Conservation (phyloP, 495 filamentous ascomycete species). For the Penicillium bialowiezense region DNA sequence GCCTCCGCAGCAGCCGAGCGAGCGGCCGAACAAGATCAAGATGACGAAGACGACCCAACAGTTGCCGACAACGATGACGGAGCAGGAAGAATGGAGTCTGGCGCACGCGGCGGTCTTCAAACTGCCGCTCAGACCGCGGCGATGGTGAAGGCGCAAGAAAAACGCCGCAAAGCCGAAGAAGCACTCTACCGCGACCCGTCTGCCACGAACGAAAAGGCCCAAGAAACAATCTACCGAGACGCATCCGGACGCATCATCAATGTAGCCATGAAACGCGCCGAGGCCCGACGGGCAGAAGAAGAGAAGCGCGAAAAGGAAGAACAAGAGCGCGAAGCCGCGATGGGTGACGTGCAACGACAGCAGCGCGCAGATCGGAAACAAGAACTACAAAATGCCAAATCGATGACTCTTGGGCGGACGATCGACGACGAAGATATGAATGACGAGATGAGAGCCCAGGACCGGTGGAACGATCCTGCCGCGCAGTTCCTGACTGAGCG, state of each 20-base stretch:
- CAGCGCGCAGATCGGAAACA: constrained; percentile 56
- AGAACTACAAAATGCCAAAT: constrained; percentile 70
- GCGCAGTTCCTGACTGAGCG: constrained; percentile 69
- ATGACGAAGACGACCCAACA: constrained; percentile 45
- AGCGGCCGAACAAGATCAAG: constrained; percentile 35
- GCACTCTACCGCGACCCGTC: constrained; percentile 37
- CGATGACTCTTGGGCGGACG: constrained; percentile 74
- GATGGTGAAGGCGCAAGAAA: constrained; percentile 73
- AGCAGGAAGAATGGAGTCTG: constrained; percentile 67
- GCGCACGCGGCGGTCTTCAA: constrained; percentile 83
- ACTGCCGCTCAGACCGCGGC: constrained; percentile 71
- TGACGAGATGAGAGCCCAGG: constrained; percentile 67
- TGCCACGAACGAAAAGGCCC: constrained; percentile 37
- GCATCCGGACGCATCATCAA: constrained; percentile 90
- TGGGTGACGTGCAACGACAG: constrained; percentile 78
- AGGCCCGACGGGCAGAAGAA: constrained; percentile 69
- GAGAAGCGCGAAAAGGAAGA: constrained; percentile 64
- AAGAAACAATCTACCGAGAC: constrained; percentile 91
- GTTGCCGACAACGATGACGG: constrained; percentile 30
- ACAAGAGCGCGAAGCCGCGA: constrained; percentile 60
- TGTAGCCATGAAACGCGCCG: constrained; percentile 82
- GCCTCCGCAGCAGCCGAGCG: constrained; percentile 67
- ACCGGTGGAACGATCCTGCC: constrained; percentile 93
- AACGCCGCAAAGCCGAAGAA: constrained; percentile 40
- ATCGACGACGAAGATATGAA: constrained; percentile 84